A percentile compares a stretch with the other conserved stretches of the same genome.
phyloP scores from a whole-genome alignment of 345 rosid species.

The Camelina hispida region DNA sequence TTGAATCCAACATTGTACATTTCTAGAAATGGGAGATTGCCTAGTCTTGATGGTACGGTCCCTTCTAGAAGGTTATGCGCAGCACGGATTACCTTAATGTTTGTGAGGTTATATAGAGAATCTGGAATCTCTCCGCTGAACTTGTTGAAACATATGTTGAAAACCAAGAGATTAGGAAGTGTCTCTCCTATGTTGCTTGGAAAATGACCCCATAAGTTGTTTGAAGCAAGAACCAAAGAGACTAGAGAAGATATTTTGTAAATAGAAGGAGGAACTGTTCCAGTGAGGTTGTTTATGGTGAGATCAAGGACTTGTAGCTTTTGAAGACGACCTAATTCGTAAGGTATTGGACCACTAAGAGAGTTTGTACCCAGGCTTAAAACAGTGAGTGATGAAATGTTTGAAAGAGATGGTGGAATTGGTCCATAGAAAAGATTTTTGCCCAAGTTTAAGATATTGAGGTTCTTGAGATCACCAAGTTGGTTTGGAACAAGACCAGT shows the following conservation, averaged over 20 bases:
- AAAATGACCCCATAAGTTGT: slow-evolving; percentile 48
- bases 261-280: slow-evolving; percentile 47
- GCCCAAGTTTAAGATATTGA: slow-evolving; percentile 51
- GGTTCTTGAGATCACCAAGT: slow-evolving; percentile 44
- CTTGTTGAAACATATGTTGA: slow-evolving; percentile 52
- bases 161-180: slow-evolving; percentile 51
- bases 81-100: slow-evolving; percentile 45
- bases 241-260: slow-evolving; percentile 57
- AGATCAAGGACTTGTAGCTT: slow-evolving; percentile 49
- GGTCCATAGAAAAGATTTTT: slow-evolving; percentile 48
- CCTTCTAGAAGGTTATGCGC: slow-evolving; percentile 50
- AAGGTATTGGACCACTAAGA: slow-evolving; percentile 50
- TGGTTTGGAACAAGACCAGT: slow-evolving; percentile 47
- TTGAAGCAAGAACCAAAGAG: slow-evolving; percentile 50
- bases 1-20: slow-evolving; percentile 52
- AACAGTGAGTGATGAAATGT: slow-evolving; percentile 48
- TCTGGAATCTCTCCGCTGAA: slow-evolving; percentile 52
- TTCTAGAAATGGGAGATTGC: slow-evolving; percentile 47
- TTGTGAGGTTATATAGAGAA: slow-evolving; percentile 55
- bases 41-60: slow-evolving; percentile 47
- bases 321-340: slow-evolving; percentile 44
- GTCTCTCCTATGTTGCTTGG: slow-evolving; percentile 49
- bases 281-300: slow-evolving; percentile 48
- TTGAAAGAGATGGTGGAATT: slow-evolving; percentile 51
- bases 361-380: slow-evolving; percentile 54